Evolutionary conservation across 2,329 filamentous ascomycete species (phyloP).

Genomic region (Curvularia sp.): DNA sequence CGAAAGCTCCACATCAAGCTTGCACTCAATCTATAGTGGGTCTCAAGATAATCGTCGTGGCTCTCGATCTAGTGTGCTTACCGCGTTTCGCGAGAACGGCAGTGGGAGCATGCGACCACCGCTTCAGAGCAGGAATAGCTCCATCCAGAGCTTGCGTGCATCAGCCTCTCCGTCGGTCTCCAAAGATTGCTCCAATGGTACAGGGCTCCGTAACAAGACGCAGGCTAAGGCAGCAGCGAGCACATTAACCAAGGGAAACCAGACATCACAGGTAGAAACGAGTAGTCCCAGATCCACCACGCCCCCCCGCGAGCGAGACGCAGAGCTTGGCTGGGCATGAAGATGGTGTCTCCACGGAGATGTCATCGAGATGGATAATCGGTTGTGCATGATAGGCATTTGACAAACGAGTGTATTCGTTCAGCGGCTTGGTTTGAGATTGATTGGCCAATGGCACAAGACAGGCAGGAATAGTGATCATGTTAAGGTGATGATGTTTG

Average conservation of each 20-base stretch:
- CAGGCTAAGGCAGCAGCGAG: conserved; percentile 33
- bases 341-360: conserved; percentile 1
- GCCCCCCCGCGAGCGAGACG: conserved; percentile 5
- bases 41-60: conserved; percentile 32
- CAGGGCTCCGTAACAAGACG: conserved; percentile 29
- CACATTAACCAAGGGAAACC: conserved; percentile 22
- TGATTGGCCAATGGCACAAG: conserved; percentile 10
- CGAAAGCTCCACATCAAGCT: conserved; percentile 50
- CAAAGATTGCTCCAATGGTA: conserved; percentile 30
- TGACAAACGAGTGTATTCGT: background rate
- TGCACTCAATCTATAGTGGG: conserved; percentile 40
- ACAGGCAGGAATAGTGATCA: conserved; percentile 1
- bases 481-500: conserved; percentile 1
- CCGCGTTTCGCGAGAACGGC: conserved; percentile 35
- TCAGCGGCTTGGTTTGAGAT: conserved; percentile 8
- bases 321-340: conserved; percentile 6
- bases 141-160: conserved; percentile 20
- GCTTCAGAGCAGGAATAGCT: conserved; percentile 32
- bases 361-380: background rate
- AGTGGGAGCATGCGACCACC: conserved; percentile 20
- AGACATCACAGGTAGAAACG: conserved; percentile 5
- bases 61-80: conserved; percentile 43
- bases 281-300: conserved; percentile 14
- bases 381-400: conserved; percentile 2
- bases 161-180: conserved; percentile 16